These are phyloP conservation scores for Priceomyces melissophilus DNA, from an alignment of 805 yeast species.

Conservation along the genomic window DNA sequence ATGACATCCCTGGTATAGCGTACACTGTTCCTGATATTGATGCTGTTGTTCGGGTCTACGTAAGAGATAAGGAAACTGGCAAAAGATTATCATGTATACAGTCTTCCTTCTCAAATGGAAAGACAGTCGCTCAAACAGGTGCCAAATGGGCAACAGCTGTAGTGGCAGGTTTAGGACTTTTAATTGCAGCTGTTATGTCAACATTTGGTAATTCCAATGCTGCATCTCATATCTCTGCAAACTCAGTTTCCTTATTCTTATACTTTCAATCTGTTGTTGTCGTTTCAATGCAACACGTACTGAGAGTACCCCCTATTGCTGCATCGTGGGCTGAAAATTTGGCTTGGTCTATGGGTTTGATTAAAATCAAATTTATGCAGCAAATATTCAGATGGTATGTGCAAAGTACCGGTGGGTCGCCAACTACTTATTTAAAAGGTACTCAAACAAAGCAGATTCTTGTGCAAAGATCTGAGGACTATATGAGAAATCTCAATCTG, in stretches of 20 bases:
- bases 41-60: constrained; percentile 62
- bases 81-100: constrained; percentile 68
- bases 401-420: constrained; percentile 86
- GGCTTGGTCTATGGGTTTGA: constrained; percentile 94
- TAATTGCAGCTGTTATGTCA: constrained; percentile 77
- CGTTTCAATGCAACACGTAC: constrained; percentile 80
- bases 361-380: constrained; percentile 78
- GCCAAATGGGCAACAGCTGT: constrained; percentile 94
- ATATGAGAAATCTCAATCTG: constrained; percentile 21
- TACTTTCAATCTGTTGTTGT: constrained; percentile 89
- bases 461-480: constrained; percentile 62
- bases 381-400: constrained; percentile 79
- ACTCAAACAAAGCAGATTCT: constrained; percentile 58
- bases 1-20: constrained; percentile 77
- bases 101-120: constrained; percentile 70
- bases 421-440: constrained; percentile 62
- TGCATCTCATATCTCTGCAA: constrained; percentile 85
- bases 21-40: constrained; percentile 85
- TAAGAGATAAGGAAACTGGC: constrained; percentile 39
- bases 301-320: constrained; percentile 87
- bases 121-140: constrained; percentile 73
- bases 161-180: constrained; percentile 81
- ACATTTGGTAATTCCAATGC: constrained; percentile 85
- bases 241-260: constrained; percentile 75
- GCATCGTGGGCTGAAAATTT: constrained; percentile 88